Conservation (phyloP, 83 land plant genomes). For the Picea mariana region DNA sequence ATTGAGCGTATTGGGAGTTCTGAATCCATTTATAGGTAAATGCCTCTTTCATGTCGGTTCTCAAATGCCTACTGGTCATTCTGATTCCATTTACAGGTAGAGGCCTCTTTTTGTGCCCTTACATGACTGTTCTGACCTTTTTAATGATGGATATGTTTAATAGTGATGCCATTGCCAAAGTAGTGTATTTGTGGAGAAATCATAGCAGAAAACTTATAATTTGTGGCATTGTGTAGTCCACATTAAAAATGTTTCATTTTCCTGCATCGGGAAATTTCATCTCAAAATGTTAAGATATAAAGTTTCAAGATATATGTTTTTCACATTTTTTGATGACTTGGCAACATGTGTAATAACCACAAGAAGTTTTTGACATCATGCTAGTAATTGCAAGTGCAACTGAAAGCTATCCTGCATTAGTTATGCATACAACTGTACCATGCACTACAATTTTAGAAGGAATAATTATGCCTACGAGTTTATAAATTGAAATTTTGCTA, state of each 20-base stretch:
- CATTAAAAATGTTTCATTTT: neutral
- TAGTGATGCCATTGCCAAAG: neutral
- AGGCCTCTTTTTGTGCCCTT: neutral
- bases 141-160: neutral
- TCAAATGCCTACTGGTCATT: slow-evolving; percentile 49
- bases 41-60: neutral
- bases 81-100: slow-evolving; percentile 87
- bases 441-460: neutral
- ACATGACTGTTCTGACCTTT: neutral
- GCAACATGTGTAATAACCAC: neutral
- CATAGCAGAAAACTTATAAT: neutral
- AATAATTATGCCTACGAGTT: neutral
- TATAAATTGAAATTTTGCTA: neutral
- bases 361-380: neutral
- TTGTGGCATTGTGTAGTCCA: neutral
- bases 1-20: slow-evolving; percentile 70
- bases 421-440: neutral
- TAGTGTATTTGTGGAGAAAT: too few relatives aligned
- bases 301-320: neutral
- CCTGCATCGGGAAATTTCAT: neutral
- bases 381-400: neutral
- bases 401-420: neutral
- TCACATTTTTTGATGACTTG: neutral
- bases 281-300: neutral
- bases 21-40: slow-evolving; percentile 87